Conservation (phyloP, 805 yeast genomes). For the Starmerella vaccinii region DNA sequence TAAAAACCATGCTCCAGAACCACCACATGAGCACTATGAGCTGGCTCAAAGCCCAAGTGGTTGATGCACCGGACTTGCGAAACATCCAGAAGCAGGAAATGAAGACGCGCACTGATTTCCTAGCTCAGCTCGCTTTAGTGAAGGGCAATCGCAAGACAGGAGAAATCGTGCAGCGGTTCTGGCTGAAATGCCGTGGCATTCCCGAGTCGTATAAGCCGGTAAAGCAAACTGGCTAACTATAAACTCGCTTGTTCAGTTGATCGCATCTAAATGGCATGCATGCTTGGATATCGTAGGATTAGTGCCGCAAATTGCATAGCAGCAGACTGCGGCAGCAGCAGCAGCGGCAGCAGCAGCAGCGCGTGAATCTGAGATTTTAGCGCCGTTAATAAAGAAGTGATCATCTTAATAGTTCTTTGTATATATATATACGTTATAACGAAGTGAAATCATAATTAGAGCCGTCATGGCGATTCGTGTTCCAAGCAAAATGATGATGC, state of each 20-base stretch:
- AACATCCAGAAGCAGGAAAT: constrained; percentile 13
- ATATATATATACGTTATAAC: no score
- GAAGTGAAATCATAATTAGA: no score
- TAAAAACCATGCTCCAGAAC: constrained; percentile 31
- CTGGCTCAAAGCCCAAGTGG: constrained; percentile 16
- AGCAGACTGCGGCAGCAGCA: no score
- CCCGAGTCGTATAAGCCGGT: constrained; percentile 24
- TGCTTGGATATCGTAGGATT: no score
- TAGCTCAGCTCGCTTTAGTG: constrained; percentile 27
- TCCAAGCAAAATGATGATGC: no score
- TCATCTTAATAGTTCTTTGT: no score
- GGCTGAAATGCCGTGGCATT: constrained; percentile 30
- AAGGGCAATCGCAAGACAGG: constrained; percentile 28
- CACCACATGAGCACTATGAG: constrained; percentile 15
- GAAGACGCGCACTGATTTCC: constrained; percentile 23
- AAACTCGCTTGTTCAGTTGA: not conserved
- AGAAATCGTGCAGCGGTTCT: constrained; percentile 28
- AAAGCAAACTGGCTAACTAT: not conserved
- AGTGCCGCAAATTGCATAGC: no score
- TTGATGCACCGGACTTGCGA: constrained; percentile 18
- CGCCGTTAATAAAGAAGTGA: no score
- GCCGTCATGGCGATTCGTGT: no score
- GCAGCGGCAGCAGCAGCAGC: no score
- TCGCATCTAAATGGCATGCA: not conserved
- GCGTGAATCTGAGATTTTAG: no score